phyloP scores from a whole-genome alignment of 2,329 filamentous ascomycete genomes.

The Zasmidium cellare region DNA sequence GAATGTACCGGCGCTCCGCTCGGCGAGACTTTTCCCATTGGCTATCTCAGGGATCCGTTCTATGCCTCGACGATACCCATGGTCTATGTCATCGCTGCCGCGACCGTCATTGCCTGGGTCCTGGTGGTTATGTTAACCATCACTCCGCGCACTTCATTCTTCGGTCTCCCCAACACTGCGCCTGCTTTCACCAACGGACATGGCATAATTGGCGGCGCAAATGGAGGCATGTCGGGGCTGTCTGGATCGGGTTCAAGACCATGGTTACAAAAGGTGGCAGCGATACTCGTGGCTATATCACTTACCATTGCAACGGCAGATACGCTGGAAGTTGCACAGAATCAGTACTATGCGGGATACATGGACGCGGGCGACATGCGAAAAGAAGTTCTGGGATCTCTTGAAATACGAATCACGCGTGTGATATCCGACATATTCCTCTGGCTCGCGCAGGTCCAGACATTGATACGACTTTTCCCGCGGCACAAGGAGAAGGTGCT shows the following conservation, averaged over 20 bases:
- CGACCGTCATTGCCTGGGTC: slow-evolving; percentile 87
- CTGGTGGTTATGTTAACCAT: slow-evolving; percentile 92
- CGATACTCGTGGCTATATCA: slow-evolving; percentile 69
- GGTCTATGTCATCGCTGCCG: slow-evolving; percentile 87
- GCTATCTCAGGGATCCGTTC: slow-evolving; percentile 80
- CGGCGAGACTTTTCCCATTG: slow-evolving; percentile 52
- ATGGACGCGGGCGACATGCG: slow-evolving; percentile 79
- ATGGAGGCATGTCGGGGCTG: slow-evolving; percentile 60
- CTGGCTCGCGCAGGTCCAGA: slow-evolving; percentile 97
- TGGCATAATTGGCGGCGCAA: slow-evolving; percentile 81
- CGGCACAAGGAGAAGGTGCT: slow-evolving; percentile 96
- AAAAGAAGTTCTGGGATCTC: slow-evolving; percentile 74
- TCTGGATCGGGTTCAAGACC: slow-evolving; percentile 88
- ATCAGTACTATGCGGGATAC: slow-evolving; percentile 75
- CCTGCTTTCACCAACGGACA: slow-evolving; percentile 59
- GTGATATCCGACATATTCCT: slow-evolving; percentile 95
- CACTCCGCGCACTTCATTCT: slow-evolving; percentile 89
- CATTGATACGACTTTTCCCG: slow-evolving; percentile 90
- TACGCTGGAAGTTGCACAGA: slow-evolving; percentile 80
- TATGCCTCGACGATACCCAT: slow-evolving; percentile 92
- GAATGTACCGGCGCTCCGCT: slow-evolving; percentile 51
- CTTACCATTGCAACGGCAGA: slow-evolving; percentile 91
- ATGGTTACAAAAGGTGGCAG: slow-evolving; percentile 78
- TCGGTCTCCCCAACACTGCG: slow-evolving; percentile 65
- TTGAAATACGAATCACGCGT: slow-evolving; percentile 84